Percentiles rank a stretch among this genome's conserved stretches.
Conservation (phyloP, 371 early-diverging fungal genomes). For the Mucor irregularis region DNA sequence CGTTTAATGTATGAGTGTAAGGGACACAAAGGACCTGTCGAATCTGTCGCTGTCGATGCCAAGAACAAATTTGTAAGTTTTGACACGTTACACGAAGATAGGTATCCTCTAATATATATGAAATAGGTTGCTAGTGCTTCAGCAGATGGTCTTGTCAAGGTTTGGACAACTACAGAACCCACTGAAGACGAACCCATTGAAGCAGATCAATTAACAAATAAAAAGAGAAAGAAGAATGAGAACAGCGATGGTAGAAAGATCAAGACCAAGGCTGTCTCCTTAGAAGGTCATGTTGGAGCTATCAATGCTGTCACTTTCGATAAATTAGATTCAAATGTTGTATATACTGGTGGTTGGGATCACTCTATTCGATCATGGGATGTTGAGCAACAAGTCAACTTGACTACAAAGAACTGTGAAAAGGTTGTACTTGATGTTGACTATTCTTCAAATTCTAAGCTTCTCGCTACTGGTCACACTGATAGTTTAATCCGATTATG, state of each 20-base stretch:
- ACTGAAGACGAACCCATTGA: slow-evolving; percentile 55
- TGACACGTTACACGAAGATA: too few species aligned
- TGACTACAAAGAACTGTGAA: slow-evolving; percentile 87
- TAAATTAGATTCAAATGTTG: slow-evolving; percentile 45
- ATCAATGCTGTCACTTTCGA: slow-evolving; percentile 76
- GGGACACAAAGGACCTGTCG: slow-evolving; percentile 76
- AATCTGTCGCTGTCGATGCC: slow-evolving; percentile 54
- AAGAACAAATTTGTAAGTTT: slow-evolving; percentile 9
- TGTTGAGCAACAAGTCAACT: slow-evolving; percentile 70
- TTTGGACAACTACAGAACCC: slow-evolving; percentile 72
- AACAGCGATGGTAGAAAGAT: slow-evolving; percentile 43
- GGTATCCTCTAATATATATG: too few species aligned
- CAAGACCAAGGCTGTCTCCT: slow-evolving; percentile 50
- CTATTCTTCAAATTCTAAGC: slow-evolving; percentile 63
- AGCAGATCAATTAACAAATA: slow-evolving; percentile 43
- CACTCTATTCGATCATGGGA: slow-evolving; percentile 93
- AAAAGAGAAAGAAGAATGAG: slow-evolving; percentile 52
- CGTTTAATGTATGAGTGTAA: slow-evolving; percentile 67
- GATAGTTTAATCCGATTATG: slow-evolving; percentile 82
- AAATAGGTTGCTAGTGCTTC: slow-evolving; percentile 82
- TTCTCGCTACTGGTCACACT: slow-evolving; percentile 88
- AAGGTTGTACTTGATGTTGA: slow-evolving; percentile 77
- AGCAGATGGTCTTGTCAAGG: slow-evolving; percentile 74
- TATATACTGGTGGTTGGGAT: slow-evolving; percentile 92
- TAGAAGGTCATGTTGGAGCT: slow-evolving; percentile 82